Percentiles rank a stretch among this genome's conserved stretches.
Conservation (phyloP, 805 yeast species). For the Candida chauliodis region DNA sequence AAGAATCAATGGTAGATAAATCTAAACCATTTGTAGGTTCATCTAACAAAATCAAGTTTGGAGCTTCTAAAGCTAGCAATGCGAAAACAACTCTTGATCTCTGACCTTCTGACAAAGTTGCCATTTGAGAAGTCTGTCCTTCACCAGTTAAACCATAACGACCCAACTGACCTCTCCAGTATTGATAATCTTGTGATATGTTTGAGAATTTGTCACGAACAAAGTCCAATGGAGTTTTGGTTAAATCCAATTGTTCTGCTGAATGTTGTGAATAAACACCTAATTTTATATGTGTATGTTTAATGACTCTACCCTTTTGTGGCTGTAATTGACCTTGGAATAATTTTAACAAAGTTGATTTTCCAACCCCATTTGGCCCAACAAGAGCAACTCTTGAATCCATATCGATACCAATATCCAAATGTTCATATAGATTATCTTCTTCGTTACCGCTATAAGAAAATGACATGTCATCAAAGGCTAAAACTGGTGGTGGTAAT, state of each 20-base stretch:
- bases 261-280: constrained; percentile 99
- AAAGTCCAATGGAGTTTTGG: constrained; percentile 93
- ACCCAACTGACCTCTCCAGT: constrained; percentile 97
- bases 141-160: constrained; percentile 98
- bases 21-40: constrained; percentile 99
- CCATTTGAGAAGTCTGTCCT: constrained; percentile 98
- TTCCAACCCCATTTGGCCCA: constrained; percentile 99
- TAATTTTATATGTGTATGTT: constrained; percentile 95
- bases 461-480: constrained; percentile 93
- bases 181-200: constrained; percentile 96
- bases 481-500: constrained; percentile 97
- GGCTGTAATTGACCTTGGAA: constrained; percentile 94
- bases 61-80: constrained; percentile 88
- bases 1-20: constrained; percentile 95
- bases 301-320: constrained; percentile 91
- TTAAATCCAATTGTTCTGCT: constrained; percentile 94
- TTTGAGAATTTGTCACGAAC: constrained; percentile 90
- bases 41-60: constrained; percentile 91
- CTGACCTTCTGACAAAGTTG: constrained; percentile 97
- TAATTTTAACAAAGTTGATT: constrained; percentile 89
- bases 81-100: constrained; percentile 99
- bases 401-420: constrained; percentile 99
- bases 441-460: constrained; percentile 81
- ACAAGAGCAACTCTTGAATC: constrained; percentile 97
- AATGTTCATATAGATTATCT: constrained; percentile 82